phyloP scores from a whole-genome alignment of 139 green algal genomes.

The Asterochloris sp. region DNA sequence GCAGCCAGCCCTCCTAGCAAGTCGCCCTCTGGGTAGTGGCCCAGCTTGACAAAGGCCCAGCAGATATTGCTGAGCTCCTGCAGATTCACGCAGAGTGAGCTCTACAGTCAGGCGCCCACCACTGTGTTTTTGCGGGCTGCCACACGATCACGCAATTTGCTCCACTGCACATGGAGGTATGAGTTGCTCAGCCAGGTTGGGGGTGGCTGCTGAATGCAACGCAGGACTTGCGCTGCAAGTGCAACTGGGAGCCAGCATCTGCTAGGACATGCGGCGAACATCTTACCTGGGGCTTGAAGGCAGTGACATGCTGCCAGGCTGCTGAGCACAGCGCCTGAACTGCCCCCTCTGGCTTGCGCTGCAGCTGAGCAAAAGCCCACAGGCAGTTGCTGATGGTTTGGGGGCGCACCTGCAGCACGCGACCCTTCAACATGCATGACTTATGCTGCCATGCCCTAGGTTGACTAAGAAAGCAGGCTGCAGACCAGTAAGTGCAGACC shows the following conservation, averaged over 20 bases:
- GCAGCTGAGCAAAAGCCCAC: conserved; percentile 34
- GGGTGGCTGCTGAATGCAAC: no score
- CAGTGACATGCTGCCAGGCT: background rate
- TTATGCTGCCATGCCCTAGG: no score
- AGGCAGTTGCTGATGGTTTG: conserved; percentile 32
- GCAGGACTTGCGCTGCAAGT: background rate
- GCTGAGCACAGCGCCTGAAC: conserved; percentile 12
- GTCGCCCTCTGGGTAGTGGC: conserved; percentile 21
- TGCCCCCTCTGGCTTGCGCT: conserved; percentile 2
- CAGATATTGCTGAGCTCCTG: conserved; percentile 40
- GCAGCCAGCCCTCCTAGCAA: conserved; percentile 17
- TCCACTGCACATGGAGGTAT: no score
- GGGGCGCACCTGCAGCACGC: conserved; percentile 6
- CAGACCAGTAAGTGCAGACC: no score
- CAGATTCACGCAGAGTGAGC: conserved; percentile 14
- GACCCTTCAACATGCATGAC: background rate
- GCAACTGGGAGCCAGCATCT: conserved; percentile 23
- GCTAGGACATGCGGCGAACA: conserved; percentile 34
- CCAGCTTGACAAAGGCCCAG: conserved; percentile 34
- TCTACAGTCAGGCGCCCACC: background rate
- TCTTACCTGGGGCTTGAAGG: conserved; percentile 34
- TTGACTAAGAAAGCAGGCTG: no score
- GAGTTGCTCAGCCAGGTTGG: no score
- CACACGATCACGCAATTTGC: no score
- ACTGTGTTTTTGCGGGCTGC: background rate